phyloP scores from a whole-genome alignment of 108 stramenopile species.

The Hondaea fermentalgiana region DNA sequence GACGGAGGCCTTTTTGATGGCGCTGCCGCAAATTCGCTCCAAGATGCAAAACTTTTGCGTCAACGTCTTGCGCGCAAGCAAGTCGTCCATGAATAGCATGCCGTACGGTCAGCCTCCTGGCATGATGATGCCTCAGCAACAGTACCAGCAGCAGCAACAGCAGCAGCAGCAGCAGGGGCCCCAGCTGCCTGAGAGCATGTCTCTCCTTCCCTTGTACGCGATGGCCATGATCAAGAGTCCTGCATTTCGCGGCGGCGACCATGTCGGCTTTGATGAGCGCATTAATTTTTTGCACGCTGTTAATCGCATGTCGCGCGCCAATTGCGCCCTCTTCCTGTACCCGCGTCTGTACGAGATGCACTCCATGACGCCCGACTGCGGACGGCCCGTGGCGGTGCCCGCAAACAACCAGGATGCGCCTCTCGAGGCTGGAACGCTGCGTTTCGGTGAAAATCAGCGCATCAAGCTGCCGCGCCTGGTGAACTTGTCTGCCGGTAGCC shows the following conservation, averaged over 20 bases:
- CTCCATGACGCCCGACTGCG: slow-evolving; percentile 66
- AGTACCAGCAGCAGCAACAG: slow-evolving; percentile 34
- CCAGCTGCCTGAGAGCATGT: slow-evolving; percentile 60
- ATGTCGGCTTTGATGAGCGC: slow-evolving; percentile 89
- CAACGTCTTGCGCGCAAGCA: slow-evolving; percentile 39
- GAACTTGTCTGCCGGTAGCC: slow-evolving; percentile 66
- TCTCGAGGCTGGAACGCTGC: slow-evolving; percentile 26
- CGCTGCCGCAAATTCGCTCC: slow-evolving; percentile 77
- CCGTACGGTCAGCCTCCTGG: background rate
- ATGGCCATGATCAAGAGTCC: slow-evolving; percentile 90
- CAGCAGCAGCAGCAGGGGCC: slow-evolving; percentile 40
- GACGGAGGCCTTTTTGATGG: slow-evolving; percentile 71
- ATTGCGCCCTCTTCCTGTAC: slow-evolving; percentile 68
- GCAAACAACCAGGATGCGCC: slow-evolving; percentile 20
- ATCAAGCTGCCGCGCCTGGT: slow-evolving; percentile 66
- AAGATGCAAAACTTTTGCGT: slow-evolving; percentile 63
- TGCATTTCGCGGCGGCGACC: slow-evolving; percentile 86
- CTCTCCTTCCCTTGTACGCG: slow-evolving; percentile 85
- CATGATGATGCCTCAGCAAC: slow-evolving; percentile 17
- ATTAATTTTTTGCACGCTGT: slow-evolving; percentile 65
- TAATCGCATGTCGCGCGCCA: slow-evolving; percentile 67
- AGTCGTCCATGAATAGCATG: background rate
- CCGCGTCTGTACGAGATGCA: slow-evolving; percentile 90
- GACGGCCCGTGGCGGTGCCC: slow-evolving; percentile 30
- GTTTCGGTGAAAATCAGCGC: slow-evolving; percentile 49